A percentile compares a stretch with the other conserved stretches of the same genome.
Conservation (phyloP, 2,329 filamentous ascomycete genomes). For the Nothopassalora personata region DNA sequence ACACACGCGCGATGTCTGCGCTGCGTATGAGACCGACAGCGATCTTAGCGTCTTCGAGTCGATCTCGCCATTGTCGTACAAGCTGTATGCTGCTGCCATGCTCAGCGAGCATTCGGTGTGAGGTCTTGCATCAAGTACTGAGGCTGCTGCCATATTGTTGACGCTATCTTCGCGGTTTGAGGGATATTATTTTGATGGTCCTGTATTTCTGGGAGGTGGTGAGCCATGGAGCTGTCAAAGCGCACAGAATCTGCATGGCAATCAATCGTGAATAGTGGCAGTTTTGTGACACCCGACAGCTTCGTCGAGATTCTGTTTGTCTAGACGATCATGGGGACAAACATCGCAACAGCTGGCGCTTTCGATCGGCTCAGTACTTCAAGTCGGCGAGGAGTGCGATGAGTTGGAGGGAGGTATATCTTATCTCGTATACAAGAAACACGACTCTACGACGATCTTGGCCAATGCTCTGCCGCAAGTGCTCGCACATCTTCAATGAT, state of each 20-base stretch:
- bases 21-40: not conserved
- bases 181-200: not conserved
- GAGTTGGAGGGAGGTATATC: no score
- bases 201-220: not conserved
- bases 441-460: not conserved
- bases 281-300: not conserved
- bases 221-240: not conserved
- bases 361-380: not conserved
- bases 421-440: no score
- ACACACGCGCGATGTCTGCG: not conserved
- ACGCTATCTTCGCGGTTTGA: not conserved
- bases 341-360: not conserved
- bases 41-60: not conserved
- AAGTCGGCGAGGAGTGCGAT: no score
- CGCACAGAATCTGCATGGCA: not conserved
- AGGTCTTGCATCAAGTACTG: not conserved
- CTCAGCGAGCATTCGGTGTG: not conserved
- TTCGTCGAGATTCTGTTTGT: not conserved
- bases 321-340: not conserved
- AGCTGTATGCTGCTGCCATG: not conserved
- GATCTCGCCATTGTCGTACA: slow-evolving; percentile 1
- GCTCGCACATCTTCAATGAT: slow-evolving; percentile 19
- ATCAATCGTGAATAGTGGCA: not conserved
- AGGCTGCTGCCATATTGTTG: not conserved
- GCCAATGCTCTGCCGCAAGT: slow-evolving; percentile 15